Base-by-base conservation (phyloP, 495 filamentous ascomycete species). In the Parathielavia hyrcaniae region DNA sequence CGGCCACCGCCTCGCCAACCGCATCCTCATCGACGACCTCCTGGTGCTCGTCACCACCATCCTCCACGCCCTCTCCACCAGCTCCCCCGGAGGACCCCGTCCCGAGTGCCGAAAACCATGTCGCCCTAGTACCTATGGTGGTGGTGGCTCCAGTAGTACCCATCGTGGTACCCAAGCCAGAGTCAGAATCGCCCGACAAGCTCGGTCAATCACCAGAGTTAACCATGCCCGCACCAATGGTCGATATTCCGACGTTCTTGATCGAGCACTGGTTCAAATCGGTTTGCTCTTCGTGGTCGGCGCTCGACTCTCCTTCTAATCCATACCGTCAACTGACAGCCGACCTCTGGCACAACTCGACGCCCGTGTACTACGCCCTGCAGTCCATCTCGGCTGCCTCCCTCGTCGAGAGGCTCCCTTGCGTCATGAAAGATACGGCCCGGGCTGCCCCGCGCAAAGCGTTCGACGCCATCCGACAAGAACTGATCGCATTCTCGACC, bases 241-340 rank as follows among this genome's bases (percentile, higher is more conserved):
- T 71, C 2, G 53, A 71, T 26, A 67, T 71, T 20, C 69, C 65
- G 1, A 67, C 67, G 0, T 68, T 71, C 12, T 50, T 71, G 16
- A 68, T 71, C 52, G 65, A 71, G 49, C 69, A 71, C 57, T 71
- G 69, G 69, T 71, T 71, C 58, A 71, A 71, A 44, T 68, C 69
- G 1, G 69, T 71, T 16, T 71, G 69, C 54, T 20, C 57, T 12
- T 69, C 63, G 16, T 71, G 69, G 69, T 71, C 69, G 7, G 69
- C 69, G 11, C 61, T 58, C 46, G 69, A 71, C 50, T 71, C 69
- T 6, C 39, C 53, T 8, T 35, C 50, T 12, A 71, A 71, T 39
- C 69, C 69, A 1, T 69, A 69, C 35, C 65, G 69, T 19, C 63
- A 38, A 39, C 44, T 71, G 51, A 71, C 69, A 4, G 62, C 56